A percentile compares a stretch with the other conserved stretches of the same genome.
Evolutionary conservation across 2,329 filamentous ascomycete species (phyloP).

Genomic region (Cytospora piceae): DNA sequence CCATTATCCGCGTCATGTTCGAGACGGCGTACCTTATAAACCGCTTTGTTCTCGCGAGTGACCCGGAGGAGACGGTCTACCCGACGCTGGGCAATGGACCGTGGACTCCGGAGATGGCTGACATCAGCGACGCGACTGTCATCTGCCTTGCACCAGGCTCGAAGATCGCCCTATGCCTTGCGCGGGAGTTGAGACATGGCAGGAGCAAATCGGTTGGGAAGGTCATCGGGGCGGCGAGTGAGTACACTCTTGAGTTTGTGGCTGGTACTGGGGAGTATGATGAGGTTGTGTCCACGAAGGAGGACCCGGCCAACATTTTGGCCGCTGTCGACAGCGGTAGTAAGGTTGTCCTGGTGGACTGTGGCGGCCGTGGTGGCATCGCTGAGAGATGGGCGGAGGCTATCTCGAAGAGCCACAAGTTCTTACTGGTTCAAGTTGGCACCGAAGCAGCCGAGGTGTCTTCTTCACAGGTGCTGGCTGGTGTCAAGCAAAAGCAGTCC

Average conservation of each 20-base stretch:
- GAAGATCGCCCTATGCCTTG: conserved; percentile 9
- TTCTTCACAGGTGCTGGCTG: conserved; percentile 1
- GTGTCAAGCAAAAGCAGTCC: conserved; percentile 1
- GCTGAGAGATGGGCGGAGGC: conserved; percentile 5
- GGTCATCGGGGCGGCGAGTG: conserved; percentile 17
- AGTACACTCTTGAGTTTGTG: conserved; percentile 2
- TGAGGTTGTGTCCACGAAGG: conserved; percentile 14
- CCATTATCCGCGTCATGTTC: conserved; percentile 13
- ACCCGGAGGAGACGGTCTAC: conserved; percentile 10
- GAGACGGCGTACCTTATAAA: conserved; percentile 14
- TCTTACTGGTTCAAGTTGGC: conserved; percentile 2
- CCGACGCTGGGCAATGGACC: background rate
- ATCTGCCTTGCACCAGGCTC: conserved; percentile 16
- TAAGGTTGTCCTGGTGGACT: conserved; percentile 12
- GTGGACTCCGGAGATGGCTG: background rate
- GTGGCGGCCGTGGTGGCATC: conserved; percentile 13
- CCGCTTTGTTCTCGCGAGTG: conserved; percentile 8
- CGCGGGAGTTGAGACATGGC: conserved; percentile 13
- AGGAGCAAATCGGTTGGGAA: conserved; percentile 8
- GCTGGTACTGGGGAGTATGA: conserved; percentile 13
- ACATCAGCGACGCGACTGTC: background rate
- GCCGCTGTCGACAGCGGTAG: background rate
- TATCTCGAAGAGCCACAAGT: conserved; percentile 1
- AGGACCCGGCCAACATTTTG: background rate
- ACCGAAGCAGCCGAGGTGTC: conserved; percentile 5